A percentile compares a stretch with the other conserved stretches of the same genome.
phyloP scores from a whole-genome alignment of 495 filamentous ascomycete species.

The Neurospora sp. region DNA sequence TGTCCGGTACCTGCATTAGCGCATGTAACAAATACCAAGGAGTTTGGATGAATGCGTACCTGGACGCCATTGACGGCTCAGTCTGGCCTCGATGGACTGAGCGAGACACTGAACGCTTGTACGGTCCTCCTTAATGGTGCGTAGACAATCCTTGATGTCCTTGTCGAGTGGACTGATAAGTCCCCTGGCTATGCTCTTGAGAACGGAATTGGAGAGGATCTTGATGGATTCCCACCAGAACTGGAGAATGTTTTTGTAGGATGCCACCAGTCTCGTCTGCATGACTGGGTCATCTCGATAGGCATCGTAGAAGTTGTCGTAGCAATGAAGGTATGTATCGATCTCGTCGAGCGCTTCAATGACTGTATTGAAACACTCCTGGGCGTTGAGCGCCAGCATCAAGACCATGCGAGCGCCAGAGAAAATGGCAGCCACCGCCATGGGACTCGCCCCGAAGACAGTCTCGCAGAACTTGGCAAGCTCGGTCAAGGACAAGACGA shows the following conservation, averaged over 20 bases:
- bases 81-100: conserved; percentile 2
- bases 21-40: background rate
- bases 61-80: conserved; percentile 4
- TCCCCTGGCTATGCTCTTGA: background rate
- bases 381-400: conserved; percentile 4
- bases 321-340: conserved; percentile 2
- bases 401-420: conserved; percentile 6
- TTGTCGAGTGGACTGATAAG: conserved; percentile 3
- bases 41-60: background rate
- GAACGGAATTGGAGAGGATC: conserved; percentile 3
- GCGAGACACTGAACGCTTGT: background rate
- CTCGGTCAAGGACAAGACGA: background rate
- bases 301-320: conserved; percentile 1
- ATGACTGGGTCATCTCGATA: background rate
- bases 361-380: conserved; percentile 7
- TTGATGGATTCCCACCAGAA: conserved; percentile 9
- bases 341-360: conserved; percentile 3
- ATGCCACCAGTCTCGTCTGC: conserved; percentile 2
- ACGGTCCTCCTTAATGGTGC: conserved; percentile 7
- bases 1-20: background rate
- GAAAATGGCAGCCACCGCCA: conserved; percentile 5
- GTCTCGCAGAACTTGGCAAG: conserved; percentile 4
- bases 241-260: conserved; percentile 5
- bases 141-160: conserved; percentile 3
- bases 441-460: conserved; percentile 3